Base-by-base conservation (phyloP, 2,329 filamentous ascomycete species). In the Cercospora brassicicola region DNA sequence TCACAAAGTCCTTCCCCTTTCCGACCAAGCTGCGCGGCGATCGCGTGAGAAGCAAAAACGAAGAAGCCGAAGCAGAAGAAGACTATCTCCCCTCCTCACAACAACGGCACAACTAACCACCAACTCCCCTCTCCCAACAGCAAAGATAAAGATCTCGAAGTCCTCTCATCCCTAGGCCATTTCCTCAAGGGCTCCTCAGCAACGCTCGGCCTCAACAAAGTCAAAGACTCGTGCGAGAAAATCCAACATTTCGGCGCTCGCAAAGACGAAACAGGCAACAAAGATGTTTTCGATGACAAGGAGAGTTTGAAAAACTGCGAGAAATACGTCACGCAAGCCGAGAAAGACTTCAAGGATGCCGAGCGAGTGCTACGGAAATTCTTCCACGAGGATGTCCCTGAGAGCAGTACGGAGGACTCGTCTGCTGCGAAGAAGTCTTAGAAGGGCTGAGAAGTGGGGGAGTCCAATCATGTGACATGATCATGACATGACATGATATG, bases 181-280 rank as follows among this genome's bases (percentile, higher is more conserved):
- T 99, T 97, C 83, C 86, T 99, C 74, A 99, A 99, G 82, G 95
- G 95, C 68, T 98, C 94, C 6, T 97, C 94, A 8, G 94, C 95
- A 45, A 97, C 95, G 3, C 87, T 99, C 64, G 95, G 95, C 56
- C 87, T 98, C 65, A 90, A 87, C 76, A 96, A 96, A 80, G 91
- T 99, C 75, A 92, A 93, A 79, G 93, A 97, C 77, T 90, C 89
- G 70, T 99, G 95, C 82, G 94, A 98, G 82, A 93, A 96, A 84
- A 97, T 99, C 76, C 94, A 99, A 81, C 91, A 96, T 77, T 96
- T 90, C 79, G 94, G 94, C 73, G 91, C 91, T 76, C 85, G 87
- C 75, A 92, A 94, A 81, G 93, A 94, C 74, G 87, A 92, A 68
- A 90, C 91, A 53, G 93, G 93, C 51, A 85, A 84, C 5, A 82